Evolutionary conservation across 768 basidiomycete species (phyloP).

Genomic region (Pleurotus ostreatus): DNA sequence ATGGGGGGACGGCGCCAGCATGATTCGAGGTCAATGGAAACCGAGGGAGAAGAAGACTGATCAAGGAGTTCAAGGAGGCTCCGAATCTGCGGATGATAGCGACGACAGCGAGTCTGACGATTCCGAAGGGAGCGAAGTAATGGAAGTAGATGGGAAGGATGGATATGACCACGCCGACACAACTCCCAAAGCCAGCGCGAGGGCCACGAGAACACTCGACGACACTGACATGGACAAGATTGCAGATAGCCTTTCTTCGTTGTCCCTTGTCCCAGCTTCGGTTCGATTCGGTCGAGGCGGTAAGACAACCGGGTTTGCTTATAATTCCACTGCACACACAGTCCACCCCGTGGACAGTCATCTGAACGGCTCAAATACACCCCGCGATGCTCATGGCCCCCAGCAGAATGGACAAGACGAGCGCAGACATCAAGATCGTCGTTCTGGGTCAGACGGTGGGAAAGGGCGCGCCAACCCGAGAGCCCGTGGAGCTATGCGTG

Average conservation of each 20-base stretch:
- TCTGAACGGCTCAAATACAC: background rate
- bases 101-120: conserved; percentile 21
- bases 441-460: background rate
- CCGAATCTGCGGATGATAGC: conserved; percentile 15
- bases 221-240: conserved; percentile 43
- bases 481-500: background rate
- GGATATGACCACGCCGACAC: conserved; percentile 7
- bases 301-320: conserved; percentile 46
- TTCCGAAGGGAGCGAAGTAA: conserved; percentile 14
- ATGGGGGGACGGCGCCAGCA: conserved; percentile 83
- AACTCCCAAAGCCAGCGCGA: conserved; percentile 15
- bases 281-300: conserved; percentile 76
- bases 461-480: background rate
- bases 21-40: conserved; percentile 75
- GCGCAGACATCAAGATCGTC: background rate
- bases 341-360: background rate
- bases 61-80: conserved; percentile 20
- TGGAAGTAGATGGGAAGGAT: conserved; percentile 8
- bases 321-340: background rate
- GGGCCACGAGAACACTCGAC: conserved; percentile 8
- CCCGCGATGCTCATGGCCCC: background rate
- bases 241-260: conserved; percentile 40
- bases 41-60: conserved; percentile 24
- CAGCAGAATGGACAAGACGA: background rate
- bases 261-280: conserved; percentile 61